phyloP scores from a whole-genome alignment of 768 basidiomycete genomes.

The Boletus rufocinnamomeus region DNA sequence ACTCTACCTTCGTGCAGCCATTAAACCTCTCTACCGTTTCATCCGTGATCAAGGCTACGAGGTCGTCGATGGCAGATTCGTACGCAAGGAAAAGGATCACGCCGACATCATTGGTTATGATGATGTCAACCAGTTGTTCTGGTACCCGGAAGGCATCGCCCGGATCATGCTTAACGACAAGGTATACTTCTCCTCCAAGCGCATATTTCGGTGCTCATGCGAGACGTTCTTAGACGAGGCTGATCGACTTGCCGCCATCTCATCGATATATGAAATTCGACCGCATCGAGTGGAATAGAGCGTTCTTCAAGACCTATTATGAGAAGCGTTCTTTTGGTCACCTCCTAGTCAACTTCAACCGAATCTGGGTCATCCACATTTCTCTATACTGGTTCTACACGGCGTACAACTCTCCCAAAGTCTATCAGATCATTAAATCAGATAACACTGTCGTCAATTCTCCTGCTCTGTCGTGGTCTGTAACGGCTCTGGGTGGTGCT shows the following conservation, averaged over 20 bases:
- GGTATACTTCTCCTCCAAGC: conserved; percentile 42
- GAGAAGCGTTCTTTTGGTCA: conserved; percentile 98
- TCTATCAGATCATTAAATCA: conserved; percentile 58
- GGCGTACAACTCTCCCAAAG: conserved; percentile 84
- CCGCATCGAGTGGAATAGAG: conserved; percentile 93
- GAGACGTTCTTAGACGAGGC: conserved; percentile 59
- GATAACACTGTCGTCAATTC: conserved; percentile 51
- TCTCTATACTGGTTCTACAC: conserved; percentile 97
- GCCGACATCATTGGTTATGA: conserved; percentile 96
- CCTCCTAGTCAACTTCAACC: conserved; percentile 98
- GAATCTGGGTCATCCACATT: conserved; percentile 98
- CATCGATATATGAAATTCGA: conserved; percentile 98
- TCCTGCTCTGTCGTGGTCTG: conserved; percentile 88
- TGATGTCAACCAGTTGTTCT: conserved; percentile 98
- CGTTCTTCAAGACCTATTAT: conserved; percentile 98
- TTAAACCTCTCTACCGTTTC: conserved; percentile 94
- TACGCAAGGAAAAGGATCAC: conserved; percentile 91
- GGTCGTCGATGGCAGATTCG: conserved; percentile 92
- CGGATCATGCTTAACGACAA: conserved; percentile 88
- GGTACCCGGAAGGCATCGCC: conserved; percentile 99
- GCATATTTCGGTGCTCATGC: background rate
- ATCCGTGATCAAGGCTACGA: conserved; percentile 98
- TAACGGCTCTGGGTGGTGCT: conserved; percentile 91
- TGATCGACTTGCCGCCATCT: conserved; percentile 88
- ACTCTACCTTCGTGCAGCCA: conserved; percentile 85